phyloP scores from a whole-genome alignment of 805 yeast species.

The Starmera dryadoides region DNA sequence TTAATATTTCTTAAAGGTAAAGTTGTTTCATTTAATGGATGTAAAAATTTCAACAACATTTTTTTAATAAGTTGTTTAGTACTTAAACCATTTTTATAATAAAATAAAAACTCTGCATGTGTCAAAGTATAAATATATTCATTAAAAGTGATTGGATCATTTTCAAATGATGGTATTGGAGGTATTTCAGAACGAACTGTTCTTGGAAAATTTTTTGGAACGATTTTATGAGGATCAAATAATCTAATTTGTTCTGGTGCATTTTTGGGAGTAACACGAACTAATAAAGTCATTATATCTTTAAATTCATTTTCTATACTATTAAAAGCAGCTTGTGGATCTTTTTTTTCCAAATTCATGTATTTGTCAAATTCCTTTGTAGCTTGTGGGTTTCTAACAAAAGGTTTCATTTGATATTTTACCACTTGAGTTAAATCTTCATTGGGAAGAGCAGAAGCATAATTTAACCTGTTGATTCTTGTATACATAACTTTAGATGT shows the following conservation, averaged over 20 bases:
- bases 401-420: not conserved
- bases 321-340: not conserved
- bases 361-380: not conserved
- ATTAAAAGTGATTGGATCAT: slow-evolving; percentile 20
- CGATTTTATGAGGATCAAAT: slow-evolving; percentile 1
- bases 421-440: too few species aligned
- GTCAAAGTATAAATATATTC: slow-evolving; percentile 28
- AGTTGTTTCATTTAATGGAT: slow-evolving; percentile 28
- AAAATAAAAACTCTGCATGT: slow-evolving; percentile 29
- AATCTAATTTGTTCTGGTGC: slow-evolving; percentile 6
- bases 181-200: slow-evolving; percentile 27
- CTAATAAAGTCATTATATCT: slow-evolving; percentile 16
- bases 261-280: slow-evolving; percentile 16
- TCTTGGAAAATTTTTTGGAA: slow-evolving; percentile 2
- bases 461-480: too few species aligned
- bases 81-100: slow-evolving; percentile 27
- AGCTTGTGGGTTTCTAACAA: not conserved
- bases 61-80: slow-evolving; percentile 30
- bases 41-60: slow-evolving; percentile 30
- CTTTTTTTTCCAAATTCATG: not conserved
- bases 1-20: slow-evolving; percentile 21
- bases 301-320: slow-evolving; percentile 11
- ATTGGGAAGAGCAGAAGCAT: too few species aligned
- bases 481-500: too few species aligned
- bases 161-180: slow-evolving; percentile 23